Evolutionary conservation across 768 basidiomycete species (phyloP).

Genomic region (Lentinula aciculospora): DNA sequence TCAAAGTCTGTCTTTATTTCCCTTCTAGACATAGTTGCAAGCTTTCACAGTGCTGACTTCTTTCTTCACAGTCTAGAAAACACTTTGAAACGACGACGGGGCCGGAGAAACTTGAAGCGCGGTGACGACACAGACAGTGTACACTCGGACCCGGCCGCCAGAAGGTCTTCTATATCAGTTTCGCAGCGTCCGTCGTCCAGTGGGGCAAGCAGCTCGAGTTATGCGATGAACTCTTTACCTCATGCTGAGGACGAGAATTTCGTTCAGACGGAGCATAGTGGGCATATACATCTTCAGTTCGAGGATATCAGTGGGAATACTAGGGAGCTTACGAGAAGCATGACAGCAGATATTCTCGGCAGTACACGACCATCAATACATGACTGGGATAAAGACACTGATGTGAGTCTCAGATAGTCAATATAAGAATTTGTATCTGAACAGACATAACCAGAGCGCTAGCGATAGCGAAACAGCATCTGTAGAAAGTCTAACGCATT

Average conservation of each 20-base stretch:
- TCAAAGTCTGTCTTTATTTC: background rate
- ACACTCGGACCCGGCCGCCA: background rate
- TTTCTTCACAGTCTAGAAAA: background rate
- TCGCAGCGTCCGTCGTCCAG: conserved; percentile 6
- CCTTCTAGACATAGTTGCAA: background rate
- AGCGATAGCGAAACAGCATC: conserved; percentile 3
- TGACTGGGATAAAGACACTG: conserved; percentile 1
- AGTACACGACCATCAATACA: conserved; percentile 5
- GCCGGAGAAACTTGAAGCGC: conserved; percentile 7
- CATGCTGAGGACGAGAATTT: background rate
- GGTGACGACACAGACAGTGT: conserved; percentile 3
- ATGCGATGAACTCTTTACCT: background rate
- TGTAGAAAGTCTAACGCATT: background rate
- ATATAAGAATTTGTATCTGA: background rate
- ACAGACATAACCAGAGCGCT: background rate
- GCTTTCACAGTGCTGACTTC: background rate
- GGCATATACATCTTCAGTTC: background rate
- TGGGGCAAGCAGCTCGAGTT: background rate
- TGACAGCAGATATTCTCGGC: conserved; percentile 1
- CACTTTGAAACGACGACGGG: conserved; percentile 8
- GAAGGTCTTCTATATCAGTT: background rate
- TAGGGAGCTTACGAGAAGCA: background rate
- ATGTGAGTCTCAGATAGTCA: background rate
- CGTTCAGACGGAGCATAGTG: background rate
- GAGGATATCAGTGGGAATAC: background rate